Base-by-base conservation (phyloP, 2,329 filamentous ascomycete genomes). In the Ascochyta lentis region DNA sequence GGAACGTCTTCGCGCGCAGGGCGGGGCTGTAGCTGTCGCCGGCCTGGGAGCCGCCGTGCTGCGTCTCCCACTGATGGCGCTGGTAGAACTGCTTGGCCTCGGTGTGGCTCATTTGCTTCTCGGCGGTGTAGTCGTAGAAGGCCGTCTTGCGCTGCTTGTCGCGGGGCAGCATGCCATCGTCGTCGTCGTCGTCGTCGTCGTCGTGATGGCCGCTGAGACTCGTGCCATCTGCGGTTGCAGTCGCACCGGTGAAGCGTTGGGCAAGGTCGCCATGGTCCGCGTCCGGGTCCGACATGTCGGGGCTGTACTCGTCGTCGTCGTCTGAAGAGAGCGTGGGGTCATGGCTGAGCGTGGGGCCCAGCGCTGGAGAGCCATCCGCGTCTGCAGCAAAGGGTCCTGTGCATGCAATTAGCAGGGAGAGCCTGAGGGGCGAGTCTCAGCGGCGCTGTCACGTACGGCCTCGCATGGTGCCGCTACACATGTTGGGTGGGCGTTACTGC, bases 31-130 rank as follows among this genome's bases (percentile, higher is more conserved):
- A 70, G 5, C 56, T 63, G 38, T 78, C 76, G 16, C 67, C 71
- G 8, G 76, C 74, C 56, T 76, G 76, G 19, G 72, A 73, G 70
- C 69, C 76, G 58, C 66, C 77, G 69, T 70, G 70, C 60, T 80
- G 70, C 37, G 78, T 81, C 59, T 89, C 89, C 54, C 88, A 80
- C 75, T 92, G 90, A 76, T 91, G 92, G 63, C 91, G 85, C 78
- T 97, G 94, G 76, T 96, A 99, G 79, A 98, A 96, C 60, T 97
- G 84, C 77, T 96, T 98, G 56, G 94, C 91, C 74, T 99, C 95
- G 24, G 91, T 89, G 75, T 96, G 92, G 70, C 89, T 96, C 87
- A 96, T 90, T 70, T 94, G 91, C 69, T 95, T 96, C 77, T 99
- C 95, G 49, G 91, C 90, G 48, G 94, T 89, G 69, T 94, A 92